Conservation (phyloP, 306 rosid genomes). For the Rosa multiflora region DNA sequence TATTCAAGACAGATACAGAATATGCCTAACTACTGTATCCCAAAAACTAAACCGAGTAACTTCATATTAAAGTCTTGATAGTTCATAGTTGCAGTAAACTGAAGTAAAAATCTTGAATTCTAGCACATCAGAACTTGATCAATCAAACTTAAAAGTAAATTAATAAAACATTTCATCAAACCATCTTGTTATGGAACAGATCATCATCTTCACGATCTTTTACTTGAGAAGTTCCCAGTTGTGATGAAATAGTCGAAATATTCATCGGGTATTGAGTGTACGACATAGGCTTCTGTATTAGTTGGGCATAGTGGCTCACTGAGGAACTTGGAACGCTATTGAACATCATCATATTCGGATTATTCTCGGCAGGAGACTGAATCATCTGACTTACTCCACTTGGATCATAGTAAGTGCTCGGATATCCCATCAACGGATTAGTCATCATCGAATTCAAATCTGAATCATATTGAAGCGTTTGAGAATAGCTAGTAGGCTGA, state of each 20-base stretch:
- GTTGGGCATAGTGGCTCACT: not conserved
- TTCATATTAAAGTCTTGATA: not conserved
- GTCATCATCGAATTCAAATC: not conserved
- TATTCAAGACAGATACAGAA: too few relatives aligned
- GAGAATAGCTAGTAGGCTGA: not conserved
- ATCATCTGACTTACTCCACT: not conserved
- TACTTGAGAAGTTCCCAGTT: not conserved
- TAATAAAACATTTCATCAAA: not conserved
- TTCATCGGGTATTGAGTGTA: not conserved
- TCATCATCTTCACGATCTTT: not conserved
- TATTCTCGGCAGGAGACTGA: not conserved
- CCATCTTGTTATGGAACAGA: not conserved
- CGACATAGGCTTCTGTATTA: not conserved
- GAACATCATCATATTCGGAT: not conserved
- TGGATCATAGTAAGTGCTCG: not conserved
- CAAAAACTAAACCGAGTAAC: too few relatives aligned
- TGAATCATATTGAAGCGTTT: not conserved
- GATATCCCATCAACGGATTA: not conserved
- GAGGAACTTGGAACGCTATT: slow-evolving; percentile 1
- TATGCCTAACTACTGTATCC: too few relatives aligned
- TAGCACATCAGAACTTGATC: not conserved
- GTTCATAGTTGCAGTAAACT: not conserved
- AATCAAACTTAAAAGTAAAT: not conserved
- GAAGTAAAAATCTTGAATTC: not conserved
- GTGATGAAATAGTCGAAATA: not conserved